Evolutionary conservation across 1,139 yeast species (phyloP).

Genomic region (Diutina sp.): DNA sequence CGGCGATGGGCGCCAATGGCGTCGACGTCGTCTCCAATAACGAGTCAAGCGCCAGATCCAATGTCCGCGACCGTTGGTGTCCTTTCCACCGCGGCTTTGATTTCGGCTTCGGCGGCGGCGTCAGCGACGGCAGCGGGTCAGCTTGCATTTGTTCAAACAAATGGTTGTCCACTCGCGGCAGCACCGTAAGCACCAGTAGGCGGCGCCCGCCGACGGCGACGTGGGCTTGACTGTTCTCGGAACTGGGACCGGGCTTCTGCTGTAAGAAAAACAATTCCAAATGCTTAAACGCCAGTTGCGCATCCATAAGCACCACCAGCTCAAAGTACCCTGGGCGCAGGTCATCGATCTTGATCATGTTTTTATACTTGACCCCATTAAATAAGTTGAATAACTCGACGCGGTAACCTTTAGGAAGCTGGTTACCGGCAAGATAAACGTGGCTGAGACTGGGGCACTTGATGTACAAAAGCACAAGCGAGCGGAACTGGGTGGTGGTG

Average conservation of each 20-base stretch:
- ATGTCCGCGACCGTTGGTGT: background rate
- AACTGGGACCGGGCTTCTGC: background rate
- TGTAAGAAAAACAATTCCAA: conserved; percentile 22
- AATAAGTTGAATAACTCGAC: conserved; percentile 40
- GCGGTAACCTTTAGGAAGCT: conserved; percentile 28
- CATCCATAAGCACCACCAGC: conserved; percentile 38
- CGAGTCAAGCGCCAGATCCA: background rate
- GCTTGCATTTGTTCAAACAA: conserved; percentile 1
- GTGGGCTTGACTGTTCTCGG: background rate
- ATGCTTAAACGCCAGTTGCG: conserved; percentile 30
- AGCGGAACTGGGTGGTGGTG: conserved; percentile 18
- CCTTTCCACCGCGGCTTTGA: background rate
- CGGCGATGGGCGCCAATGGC: background rate
- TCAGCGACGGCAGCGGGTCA: background rate
- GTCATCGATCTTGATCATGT: conserved; percentile 42
- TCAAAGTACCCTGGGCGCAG: conserved; percentile 56
- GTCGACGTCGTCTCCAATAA: background rate
- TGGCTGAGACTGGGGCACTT: conserved; percentile 17
- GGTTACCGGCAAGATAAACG: conserved; percentile 31
- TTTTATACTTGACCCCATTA: conserved; percentile 34
- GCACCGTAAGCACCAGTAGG: background rate
- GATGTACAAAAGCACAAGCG: conserved; percentile 24
- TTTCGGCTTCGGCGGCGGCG: background rate
- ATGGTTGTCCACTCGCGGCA: background rate
- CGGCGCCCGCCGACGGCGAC: background rate